Base-by-base conservation (phyloP, 1,139 yeast species). In the Yamadazyma dendronema region DNA sequence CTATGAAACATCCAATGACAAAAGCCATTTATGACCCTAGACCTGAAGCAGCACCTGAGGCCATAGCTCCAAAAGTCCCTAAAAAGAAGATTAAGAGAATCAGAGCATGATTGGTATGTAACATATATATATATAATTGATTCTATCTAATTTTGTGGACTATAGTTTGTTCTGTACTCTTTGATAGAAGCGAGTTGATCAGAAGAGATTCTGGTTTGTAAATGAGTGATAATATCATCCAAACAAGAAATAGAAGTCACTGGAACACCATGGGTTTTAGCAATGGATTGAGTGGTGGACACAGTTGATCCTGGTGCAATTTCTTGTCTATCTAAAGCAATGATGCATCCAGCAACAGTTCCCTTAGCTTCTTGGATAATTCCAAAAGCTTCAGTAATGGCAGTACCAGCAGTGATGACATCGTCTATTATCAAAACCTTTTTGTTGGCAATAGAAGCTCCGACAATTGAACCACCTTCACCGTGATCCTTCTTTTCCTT, bases 321-420 rank as follows among this genome's bases (percentile, higher is more conserved):
- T 67, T 92, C 98, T 71, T 89, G 95, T 71, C 98, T 82, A 62
- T 92, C 98, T 53, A 92, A 76, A 17, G 97, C 96, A 54, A 92
- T 86, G 47, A 89, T 82, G 43, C 89, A 79, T 3, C 95, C 98
- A 30, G 79, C 86, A 24, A 88, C 84, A 16, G 67, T 56, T 37
- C 96, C 98, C 30, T 78, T 70, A 51, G 82, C 92, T 19, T 58
- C 67, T 17, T 70, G 70, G 53, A 92, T 88, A 52, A 92, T 85
- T 37, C 75, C 80, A 50, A 88, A 85, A 1, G 97, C 97, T 64
- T 92, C 97, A 53, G 84, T 85, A 58, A 90, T 89, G 37, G 98
- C 98, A 41, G 97, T 92, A 28, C 98, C 98, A 3, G 98, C 97
- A 42, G 97, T 92, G 81, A 92, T 90, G 35, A 92, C 97, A 55